Base-by-base conservation (phyloP, 306 rosid genomes). In the Arachis stenosperma region DNA sequence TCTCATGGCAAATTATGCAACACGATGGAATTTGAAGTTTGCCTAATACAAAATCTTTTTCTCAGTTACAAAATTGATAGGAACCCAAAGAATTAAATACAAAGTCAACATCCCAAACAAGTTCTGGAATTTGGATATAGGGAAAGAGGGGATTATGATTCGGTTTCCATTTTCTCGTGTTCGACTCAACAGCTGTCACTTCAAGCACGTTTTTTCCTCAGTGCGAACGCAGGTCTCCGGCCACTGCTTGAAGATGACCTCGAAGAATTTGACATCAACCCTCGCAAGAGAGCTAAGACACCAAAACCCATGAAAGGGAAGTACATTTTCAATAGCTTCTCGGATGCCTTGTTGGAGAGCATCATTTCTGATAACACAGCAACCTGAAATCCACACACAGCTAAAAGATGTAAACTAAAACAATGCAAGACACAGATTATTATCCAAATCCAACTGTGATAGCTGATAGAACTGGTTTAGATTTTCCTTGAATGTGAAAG, bases 261-360 rank as follows among this genome's bases (percentile, higher is more conserved):
- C 73, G 76, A 62, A 5, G 91, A 86, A 59, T 75, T 69, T 36
- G 83, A 51, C 40, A 86, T 58, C 72, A 91, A 74, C 22, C 97
- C 97, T 1, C 96, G 82, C 39, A 87, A 79, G 44, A 39, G 61
- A 44, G 93, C 91, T 60, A 89, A 36, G 61, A 83, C 76, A 51
- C 86, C 86, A 58, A 91, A 62, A 73, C 88, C 89, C 83, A 86
- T 3, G 88, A 87, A 86, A 52, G 96, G 84, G 65, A 30, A 66
- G 78, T 91, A 87, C 51, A 82, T 9, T 53, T 50, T 69, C 75
- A 89, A 66, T 41, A 91, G 81, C 78, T 82, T 82, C 3, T 78
- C 85, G 14, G 96, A 89, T 66, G 96, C 90, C 87, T 77, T 82
- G 11, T 78, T 69, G 0, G 96, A 91, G 55, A 73, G 69, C 36